Conservation (phyloP, 2,329 filamentous ascomycete species). For the Phialophora tarda region DNA sequence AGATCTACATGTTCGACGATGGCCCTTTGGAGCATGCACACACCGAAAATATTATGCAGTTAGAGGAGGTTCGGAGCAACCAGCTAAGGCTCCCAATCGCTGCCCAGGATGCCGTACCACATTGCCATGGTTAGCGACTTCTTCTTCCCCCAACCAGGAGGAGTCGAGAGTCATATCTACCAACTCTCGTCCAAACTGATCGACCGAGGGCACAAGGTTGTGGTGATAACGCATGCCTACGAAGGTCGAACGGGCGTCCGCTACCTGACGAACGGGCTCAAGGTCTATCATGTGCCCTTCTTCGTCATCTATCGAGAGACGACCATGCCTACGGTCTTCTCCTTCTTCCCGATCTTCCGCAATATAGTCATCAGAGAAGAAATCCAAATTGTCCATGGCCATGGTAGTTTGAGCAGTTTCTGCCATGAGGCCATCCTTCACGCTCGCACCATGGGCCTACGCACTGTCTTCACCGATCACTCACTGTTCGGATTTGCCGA, state of each 20-base stretch:
- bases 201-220: constrained; percentile 95
- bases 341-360: constrained; percentile 96
- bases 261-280: constrained; percentile 95
- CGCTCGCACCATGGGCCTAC: constrained; percentile 91
- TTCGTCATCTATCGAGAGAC: constrained; percentile 92
- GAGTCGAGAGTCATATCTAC: constrained; percentile 98
- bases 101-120: constrained; percentile 67
- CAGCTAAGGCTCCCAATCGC: not conserved
- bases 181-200: constrained; percentile 96
- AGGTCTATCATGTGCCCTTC: constrained; percentile 97
- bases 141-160: constrained; percentile 97
- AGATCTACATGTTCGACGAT: not conserved
- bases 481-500: constrained; percentile 97
- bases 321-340: constrained; percentile 96
- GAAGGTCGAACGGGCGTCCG: constrained; percentile 87
- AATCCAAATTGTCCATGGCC: constrained; percentile 98
- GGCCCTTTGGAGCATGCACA: not conserved
- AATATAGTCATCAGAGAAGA: constrained; percentile 93
- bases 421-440: constrained; percentile 96
- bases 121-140: constrained; percentile 97
- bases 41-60: not conserved
- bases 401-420: constrained; percentile 88
- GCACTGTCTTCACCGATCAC: constrained; percentile 97
- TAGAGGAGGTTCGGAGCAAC: not conserved
- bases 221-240: constrained; percentile 96